Evolutionary conservation across 192 early-diverging fungal genomes (phyloP).

Genomic region (Coemansia sp.): DNA sequence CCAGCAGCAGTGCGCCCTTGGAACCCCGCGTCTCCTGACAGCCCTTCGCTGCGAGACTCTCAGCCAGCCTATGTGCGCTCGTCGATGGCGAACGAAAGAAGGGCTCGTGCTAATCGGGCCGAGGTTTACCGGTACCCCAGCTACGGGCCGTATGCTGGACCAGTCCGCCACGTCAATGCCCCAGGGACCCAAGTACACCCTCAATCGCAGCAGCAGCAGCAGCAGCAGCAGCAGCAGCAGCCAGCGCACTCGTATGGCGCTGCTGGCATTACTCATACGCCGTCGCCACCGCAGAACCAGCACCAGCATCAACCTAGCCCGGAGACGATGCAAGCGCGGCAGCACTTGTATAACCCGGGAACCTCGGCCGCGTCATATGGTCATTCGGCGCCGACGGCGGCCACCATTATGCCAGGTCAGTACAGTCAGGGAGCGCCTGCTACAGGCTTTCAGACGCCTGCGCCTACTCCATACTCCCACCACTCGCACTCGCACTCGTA

Average conservation of each 20-base stretch:
- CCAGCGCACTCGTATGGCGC: neutral
- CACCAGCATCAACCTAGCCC: neutral
- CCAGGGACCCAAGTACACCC: slow-evolving; percentile 2
- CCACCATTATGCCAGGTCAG: neutral
- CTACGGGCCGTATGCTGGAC: slow-evolving; percentile 43
- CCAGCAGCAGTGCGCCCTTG: slow-evolving; percentile 17
- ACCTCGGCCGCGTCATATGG: neutral
- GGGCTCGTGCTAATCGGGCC: slow-evolving; percentile 26
- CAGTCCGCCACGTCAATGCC: slow-evolving; percentile 34
- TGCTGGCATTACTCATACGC: neutral
- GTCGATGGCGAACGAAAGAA: slow-evolving; percentile 25
- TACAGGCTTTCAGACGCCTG: neutral
- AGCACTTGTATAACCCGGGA: neutral
- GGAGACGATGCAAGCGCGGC: neutral
- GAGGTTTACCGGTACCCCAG: slow-evolving; percentile 44
- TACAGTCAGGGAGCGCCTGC: neutral
- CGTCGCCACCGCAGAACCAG: neutral
- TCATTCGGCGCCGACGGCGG: neutral
- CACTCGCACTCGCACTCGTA: slow-evolving; percentile 16
- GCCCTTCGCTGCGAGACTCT: slow-evolving; percentile 10
- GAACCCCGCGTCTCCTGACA: slow-evolving; percentile 15
- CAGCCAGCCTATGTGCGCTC: slow-evolving; percentile 34
- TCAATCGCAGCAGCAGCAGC: slow-evolving; percentile 4
- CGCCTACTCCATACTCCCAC: slow-evolving; percentile 3
- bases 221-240: slow-evolving; percentile 4